Percentiles rank a stretch among this genome's conserved stretches.
Evolutionary conservation across 805 yeast species (phyloP).

Genomic region (Metschnikowia kofuensis): DNA sequence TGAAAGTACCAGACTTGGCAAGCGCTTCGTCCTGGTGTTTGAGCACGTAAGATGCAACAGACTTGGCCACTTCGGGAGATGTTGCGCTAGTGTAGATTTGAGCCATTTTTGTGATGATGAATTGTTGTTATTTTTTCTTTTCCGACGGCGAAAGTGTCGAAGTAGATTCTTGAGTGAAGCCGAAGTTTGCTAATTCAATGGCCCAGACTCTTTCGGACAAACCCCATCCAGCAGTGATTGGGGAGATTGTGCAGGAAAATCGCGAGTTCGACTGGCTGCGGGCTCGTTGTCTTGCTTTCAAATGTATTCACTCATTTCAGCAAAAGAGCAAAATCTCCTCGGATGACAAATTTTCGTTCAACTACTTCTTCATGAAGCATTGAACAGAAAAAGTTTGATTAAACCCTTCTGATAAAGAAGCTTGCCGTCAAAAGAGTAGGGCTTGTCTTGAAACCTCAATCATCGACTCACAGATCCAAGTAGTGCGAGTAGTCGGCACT

Average conservation of each 20-base stretch:
- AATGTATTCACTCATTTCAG: background rate
- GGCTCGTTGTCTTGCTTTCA: background rate
- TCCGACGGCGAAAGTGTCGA: too few species aligned
- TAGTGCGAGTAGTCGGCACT: conserved; percentile 87
- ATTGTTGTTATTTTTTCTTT: background rate
- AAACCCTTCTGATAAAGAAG: too few species aligned
- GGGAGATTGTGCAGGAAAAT: conserved; percentile 2
- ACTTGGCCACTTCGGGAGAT: conserved; percentile 57
- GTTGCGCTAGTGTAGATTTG: conserved; percentile 48
- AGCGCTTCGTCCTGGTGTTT: conserved; percentile 62
- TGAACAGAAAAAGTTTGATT: too few species aligned
- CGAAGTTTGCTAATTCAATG: background rate
- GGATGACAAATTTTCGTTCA: too few species aligned
- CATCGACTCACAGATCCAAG: conserved; percentile 42
- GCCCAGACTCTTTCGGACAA: background rate
- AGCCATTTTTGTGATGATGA: conserved; percentile 8
- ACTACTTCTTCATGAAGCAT: too few species aligned
- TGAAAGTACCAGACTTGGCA: conserved; percentile 45
- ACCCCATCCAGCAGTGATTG: background rate
- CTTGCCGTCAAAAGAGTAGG: too few species aligned
- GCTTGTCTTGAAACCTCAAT: too few species aligned
- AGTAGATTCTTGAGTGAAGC: background rate
- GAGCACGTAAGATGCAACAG: conserved; percentile 64
- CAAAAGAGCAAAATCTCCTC: background rate
- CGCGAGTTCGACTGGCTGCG: background rate